Base-by-base conservation (phyloP, 164 flowering plant genomes). In the Kalanchoe fedtschenkoi region DNA sequence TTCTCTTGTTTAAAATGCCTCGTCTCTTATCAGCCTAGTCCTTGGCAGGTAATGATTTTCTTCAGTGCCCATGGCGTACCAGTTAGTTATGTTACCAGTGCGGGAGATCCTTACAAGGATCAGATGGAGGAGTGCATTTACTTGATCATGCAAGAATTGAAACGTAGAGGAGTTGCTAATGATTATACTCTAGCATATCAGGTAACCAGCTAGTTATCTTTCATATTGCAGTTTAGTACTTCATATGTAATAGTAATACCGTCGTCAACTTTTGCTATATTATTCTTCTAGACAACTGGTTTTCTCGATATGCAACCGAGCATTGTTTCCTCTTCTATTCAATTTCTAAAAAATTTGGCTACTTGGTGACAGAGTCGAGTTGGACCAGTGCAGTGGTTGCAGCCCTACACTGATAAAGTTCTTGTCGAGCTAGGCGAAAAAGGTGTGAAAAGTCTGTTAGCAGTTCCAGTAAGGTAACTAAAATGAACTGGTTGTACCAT, bases 41-140 rank as follows among this genome's bases (percentile, higher is more conserved):
- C 41, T 35, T 68, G 54, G 15, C 68, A 90, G 97, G 97, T 88
- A 61, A 72, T 88, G 82, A 87, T 90, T 70, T 93, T 93, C 73
- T 93, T 93, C 70, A 93, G 96, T 76, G 99, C 99, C 66, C 99
- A 93, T 76, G 99, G 99, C 26, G 99, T 93, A 56, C 99, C 97
- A 60, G 82, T 90, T 64, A 93, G 97, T 43, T 88, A 93, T 70
- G 99, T 93, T 70, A 96, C 87, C 77, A 96, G 90, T 77, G 99
- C 97, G 66, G 97, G 99, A 65, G 99, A 93, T 67, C 99, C 99
- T 11, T 93, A 93, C 83, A 93, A 90, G 80, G 96, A 95, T 65
- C 96, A 93, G 78, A 93, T 93, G 99, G 97, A 93, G 80, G 97
- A 93, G 72, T 93, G 99, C 72, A 89, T 93, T 17, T 96, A 93